A percentile compares a stretch with the other conserved stretches of the same genome.
These are phyloP conservation scores for Astrocystis sublimbata DNA, from an alignment of 495 filamentous ascomycete species.

Conservation along the genomic window DNA sequence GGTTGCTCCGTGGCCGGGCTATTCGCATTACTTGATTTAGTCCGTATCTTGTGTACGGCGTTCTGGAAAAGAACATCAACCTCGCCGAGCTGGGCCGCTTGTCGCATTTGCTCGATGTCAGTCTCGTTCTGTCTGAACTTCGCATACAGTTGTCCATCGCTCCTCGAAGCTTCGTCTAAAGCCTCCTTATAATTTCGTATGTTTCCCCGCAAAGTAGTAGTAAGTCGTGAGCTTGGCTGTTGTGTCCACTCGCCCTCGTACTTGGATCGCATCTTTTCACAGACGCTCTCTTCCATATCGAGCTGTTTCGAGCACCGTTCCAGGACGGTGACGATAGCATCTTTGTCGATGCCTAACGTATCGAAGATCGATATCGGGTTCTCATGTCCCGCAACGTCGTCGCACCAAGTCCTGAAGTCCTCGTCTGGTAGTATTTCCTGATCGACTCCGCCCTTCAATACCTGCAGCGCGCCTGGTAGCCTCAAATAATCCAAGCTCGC, in stretches of 20 bases:
- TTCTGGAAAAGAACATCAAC: slow-evolving; percentile 86
- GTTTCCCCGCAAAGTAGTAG: slow-evolving; percentile 81
- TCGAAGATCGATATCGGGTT: slow-evolving; percentile 73
- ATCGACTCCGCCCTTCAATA: slow-evolving; percentile 90
- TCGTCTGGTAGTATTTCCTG: slow-evolving; percentile 86
- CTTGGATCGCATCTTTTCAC: slow-evolving; percentile 98
- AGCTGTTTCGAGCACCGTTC: slow-evolving; percentile 82
- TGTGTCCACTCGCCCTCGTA: slow-evolving; percentile 96
- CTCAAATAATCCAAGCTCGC: slow-evolving; percentile 93
- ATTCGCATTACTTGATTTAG: slow-evolving; percentile 51
- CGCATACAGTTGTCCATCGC: slow-evolving; percentile 80
- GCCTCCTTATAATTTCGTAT: slow-evolving; percentile 83
- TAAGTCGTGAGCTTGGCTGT: slow-evolving; percentile 88
- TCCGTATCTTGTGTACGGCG: slow-evolving; percentile 67
- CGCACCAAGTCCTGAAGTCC: slow-evolving; percentile 90
- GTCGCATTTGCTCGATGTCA: slow-evolving; percentile 95
- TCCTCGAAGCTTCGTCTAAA: slow-evolving; percentile 82
- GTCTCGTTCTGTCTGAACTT: slow-evolving; percentile 81
- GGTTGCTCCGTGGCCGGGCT: slow-evolving; percentile 67
- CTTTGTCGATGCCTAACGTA: slow-evolving; percentile 72
- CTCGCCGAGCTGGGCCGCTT: slow-evolving; percentile 83
- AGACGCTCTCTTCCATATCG: slow-evolving; percentile 95
- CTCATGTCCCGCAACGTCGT: slow-evolving; percentile 82
- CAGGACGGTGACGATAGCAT: slow-evolving; percentile 65
- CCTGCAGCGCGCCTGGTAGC: slow-evolving; percentile 82